Base-by-base conservation (phyloP, 257 asterid species). In the Ilex aquifolium region DNA sequence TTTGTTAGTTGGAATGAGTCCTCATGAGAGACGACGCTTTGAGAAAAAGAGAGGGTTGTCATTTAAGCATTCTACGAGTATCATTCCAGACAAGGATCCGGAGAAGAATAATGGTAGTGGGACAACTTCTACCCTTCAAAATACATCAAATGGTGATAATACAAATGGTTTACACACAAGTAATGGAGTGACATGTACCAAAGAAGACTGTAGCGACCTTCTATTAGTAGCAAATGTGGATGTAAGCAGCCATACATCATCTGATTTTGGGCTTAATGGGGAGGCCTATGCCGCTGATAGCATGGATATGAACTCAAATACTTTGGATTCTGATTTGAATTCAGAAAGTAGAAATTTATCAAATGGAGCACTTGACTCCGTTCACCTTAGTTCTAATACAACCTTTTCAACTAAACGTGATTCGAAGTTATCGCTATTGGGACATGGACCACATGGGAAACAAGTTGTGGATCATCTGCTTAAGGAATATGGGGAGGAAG, bases 401-500 rank as follows among this genome's bases (percentile, higher is more conserved):
- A 83, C 69, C 46, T 13, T 16, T 44, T 72, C 70, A 49, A 53
- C 69, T 62, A 89, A 81, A 69, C 79, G 64, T 32, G 75, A 72
- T 42, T 71, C 85, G 8, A 91, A 83, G 59, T 71, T 82, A 75
- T 92, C 99, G 0, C 65, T 85, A 42, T 76, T 89, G 71, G 99
- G 99, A 65, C 97, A 92, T 72, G 97, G 99, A 60, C 96, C 97
- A 29, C 99, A 92, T 32, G 99, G 99, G 59, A 89, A 84, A 79
- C 90, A 80, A 74, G 95, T 92, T 13, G 88, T 92, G 21, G 74
- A 68, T 51, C 58, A 74, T 76, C 70, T 92, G 56, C 81, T 87
- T 12, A 79, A 68, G 72, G 87, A 85, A 70, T 65, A 76, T 61
- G 97, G 97, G 17, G 97, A 87, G 55, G 88, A 89, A 39, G 97